Evolutionary conservation across 164 flowering plant genomes (phyloP).

Genomic region (Hamamelis virginiana): DNA sequence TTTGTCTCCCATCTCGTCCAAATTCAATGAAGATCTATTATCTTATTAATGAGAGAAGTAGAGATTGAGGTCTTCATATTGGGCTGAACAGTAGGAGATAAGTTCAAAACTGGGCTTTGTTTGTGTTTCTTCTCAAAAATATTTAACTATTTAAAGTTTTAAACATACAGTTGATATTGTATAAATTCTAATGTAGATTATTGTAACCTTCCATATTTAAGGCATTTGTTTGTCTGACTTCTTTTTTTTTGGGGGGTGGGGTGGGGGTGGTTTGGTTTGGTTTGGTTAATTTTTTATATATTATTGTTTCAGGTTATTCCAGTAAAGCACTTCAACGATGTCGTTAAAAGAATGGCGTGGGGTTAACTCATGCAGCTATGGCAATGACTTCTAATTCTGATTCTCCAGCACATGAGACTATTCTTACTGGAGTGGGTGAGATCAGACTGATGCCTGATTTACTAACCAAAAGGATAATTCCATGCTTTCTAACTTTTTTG

Average conservation of each 20-base stretch:
- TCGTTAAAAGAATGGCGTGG: slow-evolving; percentile 68
- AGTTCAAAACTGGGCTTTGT: neutral
- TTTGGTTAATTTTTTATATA: neutral
- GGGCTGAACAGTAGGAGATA: too few species aligned
- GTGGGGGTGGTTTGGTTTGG: too few species aligned
- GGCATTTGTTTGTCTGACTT: too few species aligned
- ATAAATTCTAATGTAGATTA: too few species aligned
- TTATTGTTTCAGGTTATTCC: slow-evolving; percentile 68
- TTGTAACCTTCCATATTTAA: too few species aligned
- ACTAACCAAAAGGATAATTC: slow-evolving; percentile 66
- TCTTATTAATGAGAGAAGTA: neutral
- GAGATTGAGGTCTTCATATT: neutral
- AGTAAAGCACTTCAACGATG: slow-evolving; percentile 60
- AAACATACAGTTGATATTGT: too few species aligned
- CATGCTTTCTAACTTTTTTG: slow-evolving; percentile 58
- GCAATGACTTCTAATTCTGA: slow-evolving; percentile 76
- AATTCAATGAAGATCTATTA: too few species aligned
- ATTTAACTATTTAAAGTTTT: too few species aligned
- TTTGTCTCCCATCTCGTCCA: too few species aligned
- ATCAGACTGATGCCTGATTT: slow-evolving; percentile 87
- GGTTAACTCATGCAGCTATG: slow-evolving; percentile 81
- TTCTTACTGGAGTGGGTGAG: slow-evolving; percentile 84
- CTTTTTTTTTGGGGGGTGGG: too few species aligned
- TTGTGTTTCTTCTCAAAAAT: too few species aligned
- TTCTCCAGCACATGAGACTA: slow-evolving; percentile 76